Conservation (phyloP, 352 stramenopile species). For the Pythium sp. region DNA sequence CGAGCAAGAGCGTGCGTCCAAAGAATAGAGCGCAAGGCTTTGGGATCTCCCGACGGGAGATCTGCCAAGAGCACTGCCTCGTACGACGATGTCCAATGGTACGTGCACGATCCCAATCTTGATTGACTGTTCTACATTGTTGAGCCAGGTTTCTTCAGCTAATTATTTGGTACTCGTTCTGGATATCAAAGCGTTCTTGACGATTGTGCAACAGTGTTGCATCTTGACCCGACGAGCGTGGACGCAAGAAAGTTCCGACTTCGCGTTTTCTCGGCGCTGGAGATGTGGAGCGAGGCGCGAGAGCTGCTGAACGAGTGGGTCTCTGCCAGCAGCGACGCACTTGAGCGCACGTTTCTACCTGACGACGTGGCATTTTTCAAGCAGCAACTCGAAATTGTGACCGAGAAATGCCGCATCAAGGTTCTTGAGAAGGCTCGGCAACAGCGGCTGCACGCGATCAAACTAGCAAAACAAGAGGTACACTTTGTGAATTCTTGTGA, state of each 20-base stretch:
- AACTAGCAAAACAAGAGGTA: conserved; percentile 13
- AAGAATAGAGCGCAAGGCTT: conserved; percentile 8
- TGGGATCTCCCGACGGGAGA: not conserved
- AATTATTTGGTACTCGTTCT: not conserved
- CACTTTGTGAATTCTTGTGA: not conserved
- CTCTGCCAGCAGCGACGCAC: not conserved
- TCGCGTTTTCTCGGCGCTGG: conserved; percentile 10
- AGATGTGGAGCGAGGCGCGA: conserved; percentile 22
- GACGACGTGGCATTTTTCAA: conserved; percentile 16
- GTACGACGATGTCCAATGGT: conserved; percentile 13
- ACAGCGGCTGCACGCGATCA: conserved; percentile 7
- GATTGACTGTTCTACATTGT: not conserved
- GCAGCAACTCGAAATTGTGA: not conserved
- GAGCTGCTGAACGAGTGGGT: conserved; percentile 10
- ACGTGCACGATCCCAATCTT: not conserved
- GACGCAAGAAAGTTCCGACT: conserved; percentile 18
- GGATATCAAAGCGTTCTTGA: conserved; percentile 10
- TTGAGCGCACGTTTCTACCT: conserved; percentile 6
- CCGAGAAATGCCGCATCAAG: not conserved
- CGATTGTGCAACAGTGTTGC: conserved; percentile 20
- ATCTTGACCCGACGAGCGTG: conserved; percentile 17
- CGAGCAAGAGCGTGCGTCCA: conserved; percentile 16
- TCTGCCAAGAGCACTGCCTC: not conserved
- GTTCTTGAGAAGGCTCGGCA: conserved; percentile 1
- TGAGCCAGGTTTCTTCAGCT: not conserved